phyloP scores from a whole-genome alignment of 495 filamentous ascomycete species.

The Podospora pseudocomata region DNA sequence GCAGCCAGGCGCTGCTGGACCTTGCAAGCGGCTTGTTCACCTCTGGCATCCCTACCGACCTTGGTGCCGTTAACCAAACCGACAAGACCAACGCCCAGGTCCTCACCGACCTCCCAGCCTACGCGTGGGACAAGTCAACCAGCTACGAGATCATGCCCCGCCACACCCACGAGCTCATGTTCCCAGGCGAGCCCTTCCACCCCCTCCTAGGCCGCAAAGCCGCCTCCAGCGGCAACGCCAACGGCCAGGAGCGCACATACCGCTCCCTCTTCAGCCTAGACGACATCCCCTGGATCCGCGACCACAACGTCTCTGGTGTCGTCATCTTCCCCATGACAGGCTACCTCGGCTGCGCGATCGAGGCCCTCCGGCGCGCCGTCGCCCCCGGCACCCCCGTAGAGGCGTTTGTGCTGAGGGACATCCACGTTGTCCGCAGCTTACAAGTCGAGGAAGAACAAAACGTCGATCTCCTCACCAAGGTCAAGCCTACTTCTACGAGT shows the following conservation, averaged over 20 bases:
- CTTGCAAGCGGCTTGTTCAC: neutral
- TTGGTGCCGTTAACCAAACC: neutral
- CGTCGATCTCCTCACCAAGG: neutral
- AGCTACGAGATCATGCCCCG: conserved; percentile 1
- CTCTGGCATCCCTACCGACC: neutral
- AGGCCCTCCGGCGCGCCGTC: neutral
- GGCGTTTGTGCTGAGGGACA: neutral
- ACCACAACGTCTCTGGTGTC: neutral
- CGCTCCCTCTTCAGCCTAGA: neutral
- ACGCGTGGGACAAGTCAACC: conserved; percentile 2
- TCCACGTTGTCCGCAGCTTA: neutral
- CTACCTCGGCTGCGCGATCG: conserved; percentile 3
- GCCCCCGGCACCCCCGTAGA: neutral
- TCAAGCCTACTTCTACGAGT: neutral
- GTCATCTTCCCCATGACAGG: conserved; percentile 3
- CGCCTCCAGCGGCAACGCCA: neutral
- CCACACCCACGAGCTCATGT: neutral
- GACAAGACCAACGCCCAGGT: neutral
- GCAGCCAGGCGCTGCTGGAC: neutral
- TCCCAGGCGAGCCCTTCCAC: neutral
- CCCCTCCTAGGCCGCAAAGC: neutral
- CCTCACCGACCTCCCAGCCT: neutral
- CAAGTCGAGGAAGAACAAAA: neutral
- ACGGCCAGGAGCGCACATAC: neutral
- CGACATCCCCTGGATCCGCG: conserved; percentile 4